These are phyloP conservation scores for Rhizomucor miehei DNA, from an alignment of 371 early-diverging fungal genomes.

Conservation along the genomic window DNA sequence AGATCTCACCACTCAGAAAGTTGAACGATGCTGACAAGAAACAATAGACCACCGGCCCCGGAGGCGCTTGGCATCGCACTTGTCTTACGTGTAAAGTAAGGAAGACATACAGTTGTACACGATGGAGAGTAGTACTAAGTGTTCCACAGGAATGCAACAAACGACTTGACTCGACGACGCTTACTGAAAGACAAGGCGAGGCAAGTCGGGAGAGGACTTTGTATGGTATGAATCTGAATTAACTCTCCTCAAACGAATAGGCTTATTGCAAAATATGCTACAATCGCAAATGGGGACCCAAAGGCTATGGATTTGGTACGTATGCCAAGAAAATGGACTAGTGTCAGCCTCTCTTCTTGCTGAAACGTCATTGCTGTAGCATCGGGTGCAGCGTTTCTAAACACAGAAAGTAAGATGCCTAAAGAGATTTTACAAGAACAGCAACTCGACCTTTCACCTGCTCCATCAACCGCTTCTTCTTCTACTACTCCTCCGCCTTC, in stretches of 20 bases:
- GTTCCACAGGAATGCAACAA: conserved; percentile 43
- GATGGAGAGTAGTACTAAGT: neutral
- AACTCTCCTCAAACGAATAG: conserved; percentile 12
- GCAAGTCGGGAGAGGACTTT: conserved; percentile 15
- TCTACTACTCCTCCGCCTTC: conserved; percentile 15
- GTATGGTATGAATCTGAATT: neutral
- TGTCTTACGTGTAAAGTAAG: conserved; percentile 47
- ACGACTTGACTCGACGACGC: conserved; percentile 41
- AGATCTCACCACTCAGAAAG: neutral
- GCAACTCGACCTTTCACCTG: conserved; percentile 1
- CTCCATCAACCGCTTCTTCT: conserved; percentile 1
- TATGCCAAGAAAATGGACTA: neutral
- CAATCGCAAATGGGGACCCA: conserved; percentile 50
- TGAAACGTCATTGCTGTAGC: conserved; percentile 15
- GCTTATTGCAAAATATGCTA: conserved; percentile 49
- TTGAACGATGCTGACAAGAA: neutral
- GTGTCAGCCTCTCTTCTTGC: too few relatives aligned
- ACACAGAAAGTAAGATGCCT: conserved; percentile 46
- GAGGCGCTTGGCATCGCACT: conserved; percentile 37
- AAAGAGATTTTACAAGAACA: conserved; percentile 34
- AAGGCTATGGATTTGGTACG: conserved; percentile 52
- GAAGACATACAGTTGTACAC: neutral
- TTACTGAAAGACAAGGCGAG: conserved; percentile 42
- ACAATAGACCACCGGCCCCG: conserved; percentile 39
- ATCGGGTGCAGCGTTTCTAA: conserved; percentile 47